These are phyloP conservation scores for Phaffia australis DNA, from an alignment of 768 basidiomycete species.

Conservation along the genomic window DNA sequence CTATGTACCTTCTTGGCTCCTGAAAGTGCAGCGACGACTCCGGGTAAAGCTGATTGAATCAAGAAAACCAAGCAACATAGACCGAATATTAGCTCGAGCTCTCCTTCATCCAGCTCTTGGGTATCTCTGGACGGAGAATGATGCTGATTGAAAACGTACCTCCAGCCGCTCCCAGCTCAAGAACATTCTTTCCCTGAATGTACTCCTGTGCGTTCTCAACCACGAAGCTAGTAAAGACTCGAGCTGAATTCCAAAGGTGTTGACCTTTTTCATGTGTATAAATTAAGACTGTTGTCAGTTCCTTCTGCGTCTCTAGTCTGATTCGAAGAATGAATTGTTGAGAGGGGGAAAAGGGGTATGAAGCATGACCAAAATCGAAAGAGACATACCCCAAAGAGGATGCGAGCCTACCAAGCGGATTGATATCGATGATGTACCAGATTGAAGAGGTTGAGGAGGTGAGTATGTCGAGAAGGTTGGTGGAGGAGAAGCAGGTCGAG, in stretches of 20 bases:
- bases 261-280: slow-evolving; percentile 51
- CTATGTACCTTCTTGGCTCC: slow-evolving; percentile 55
- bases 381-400: slow-evolving; percentile 17
- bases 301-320: slow-evolving; percentile 38
- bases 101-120: too few relatives aligned
- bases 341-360: slow-evolving; percentile 26
- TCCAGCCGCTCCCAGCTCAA: slow-evolving; percentile 91
- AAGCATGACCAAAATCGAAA: slow-evolving; percentile 45
- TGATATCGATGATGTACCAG: slow-evolving; percentile 47
- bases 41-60: slow-evolving; percentile 47
- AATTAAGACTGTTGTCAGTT: slow-evolving; percentile 73
- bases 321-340: neutral
- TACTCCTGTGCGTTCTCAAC: slow-evolving; percentile 31
- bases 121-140: too few relatives aligned
- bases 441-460: slow-evolving; percentile 10
- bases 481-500: slow-evolving; percentile 30
- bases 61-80: neutral
- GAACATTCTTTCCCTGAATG: slow-evolving; percentile 43
- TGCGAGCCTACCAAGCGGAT: slow-evolving; percentile 53
- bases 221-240: slow-evolving; percentile 32
- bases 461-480: slow-evolving; percentile 29
- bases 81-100: neutral
- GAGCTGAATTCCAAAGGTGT: slow-evolving; percentile 35
- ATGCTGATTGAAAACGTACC: slow-evolving; percentile 37
- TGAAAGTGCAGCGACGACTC: slow-evolving; percentile 59